Evolutionary conservation across 495 filamentous ascomycete species (phyloP).

Genomic region (Penicillium desertorum): DNA sequence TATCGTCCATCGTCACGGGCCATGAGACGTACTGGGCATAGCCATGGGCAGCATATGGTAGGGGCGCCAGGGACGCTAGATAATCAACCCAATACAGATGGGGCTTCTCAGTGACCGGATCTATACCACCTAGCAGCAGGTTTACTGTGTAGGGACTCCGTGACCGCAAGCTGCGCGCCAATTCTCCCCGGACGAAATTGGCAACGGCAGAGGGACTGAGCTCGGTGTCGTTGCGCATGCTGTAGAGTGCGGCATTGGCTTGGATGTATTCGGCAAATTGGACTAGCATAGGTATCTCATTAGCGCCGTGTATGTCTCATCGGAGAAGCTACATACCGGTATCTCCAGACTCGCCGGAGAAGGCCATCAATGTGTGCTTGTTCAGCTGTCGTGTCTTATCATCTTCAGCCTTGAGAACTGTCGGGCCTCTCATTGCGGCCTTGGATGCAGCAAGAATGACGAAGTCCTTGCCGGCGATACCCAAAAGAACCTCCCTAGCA

Average conservation of each 20-base stretch:
- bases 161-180: conserved; percentile 85
- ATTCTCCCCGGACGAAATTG: conserved; percentile 87
- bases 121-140: conserved; percentile 87
- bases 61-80: conserved; percentile 77
- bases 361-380: conserved; percentile 94
- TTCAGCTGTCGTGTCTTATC: conserved; percentile 93
- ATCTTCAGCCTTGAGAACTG: conserved; percentile 91
- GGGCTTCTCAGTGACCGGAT: conserved; percentile 82
- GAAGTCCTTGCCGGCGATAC: conserved; percentile 98
- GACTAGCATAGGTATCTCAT: conserved; percentile 53
- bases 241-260: conserved; percentile 96
- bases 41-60: conserved; percentile 96
- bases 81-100: conserved; percentile 97
- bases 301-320: conserved; percentile 10
- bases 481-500: conserved; percentile 92
- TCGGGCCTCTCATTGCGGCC: conserved; percentile 94
- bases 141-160: conserved; percentile 95
- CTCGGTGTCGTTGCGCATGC: conserved; percentile 93
- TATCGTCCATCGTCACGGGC: neutral
- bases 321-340: conserved; percentile 61
- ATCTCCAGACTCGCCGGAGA: conserved; percentile 92
- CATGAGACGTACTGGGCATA: conserved; percentile 82
- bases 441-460: conserved; percentile 96
- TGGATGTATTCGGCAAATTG: conserved; percentile 99
- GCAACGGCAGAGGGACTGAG: conserved; percentile 84